Conservation (phyloP, 345 rosid genomes). For the Sonneratia alba region DNA sequence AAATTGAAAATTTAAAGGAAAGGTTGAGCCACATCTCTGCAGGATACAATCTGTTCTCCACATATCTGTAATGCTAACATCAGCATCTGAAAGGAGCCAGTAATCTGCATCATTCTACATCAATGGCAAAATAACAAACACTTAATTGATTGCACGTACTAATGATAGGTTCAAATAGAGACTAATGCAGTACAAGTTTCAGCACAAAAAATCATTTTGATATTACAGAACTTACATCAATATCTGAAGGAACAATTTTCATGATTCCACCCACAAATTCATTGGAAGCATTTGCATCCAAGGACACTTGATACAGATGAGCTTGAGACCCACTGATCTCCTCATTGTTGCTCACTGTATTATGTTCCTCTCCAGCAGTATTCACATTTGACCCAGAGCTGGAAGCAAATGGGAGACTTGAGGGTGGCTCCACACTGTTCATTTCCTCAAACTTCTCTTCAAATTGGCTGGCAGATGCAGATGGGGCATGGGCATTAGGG, state of each 20-base stretch:
- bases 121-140: background rate
- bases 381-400: conserved; percentile 54
- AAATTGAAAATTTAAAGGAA: background rate
- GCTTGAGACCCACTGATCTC: conserved; percentile 28
- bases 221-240: conserved; percentile 48
- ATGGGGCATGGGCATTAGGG: background rate
- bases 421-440: conserved; percentile 44
- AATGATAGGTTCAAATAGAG: background rate
- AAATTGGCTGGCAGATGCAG: conserved; percentile 50
- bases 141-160: background rate
- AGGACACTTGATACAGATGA: conserved; percentile 28
- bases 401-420: conserved; percentile 42
- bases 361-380: conserved; percentile 28
- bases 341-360: conserved; percentile 26
- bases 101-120: conserved; percentile 80
- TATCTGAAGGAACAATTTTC: conserved; percentile 77
- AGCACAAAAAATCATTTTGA: background rate
- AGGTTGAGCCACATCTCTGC: conserved; percentile 8
- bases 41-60: conserved; percentile 97
- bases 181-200: background rate
- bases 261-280: conserved; percentile 80
- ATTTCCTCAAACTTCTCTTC: conserved; percentile 82
- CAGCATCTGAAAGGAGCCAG: conserved; percentile 82
- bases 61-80: conserved; percentile 80
- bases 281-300: conserved; percentile 54